Evolutionary conservation across 129 eudicot genomes (phyloP).

Genomic region (Ambrosia trifida): DNA sequence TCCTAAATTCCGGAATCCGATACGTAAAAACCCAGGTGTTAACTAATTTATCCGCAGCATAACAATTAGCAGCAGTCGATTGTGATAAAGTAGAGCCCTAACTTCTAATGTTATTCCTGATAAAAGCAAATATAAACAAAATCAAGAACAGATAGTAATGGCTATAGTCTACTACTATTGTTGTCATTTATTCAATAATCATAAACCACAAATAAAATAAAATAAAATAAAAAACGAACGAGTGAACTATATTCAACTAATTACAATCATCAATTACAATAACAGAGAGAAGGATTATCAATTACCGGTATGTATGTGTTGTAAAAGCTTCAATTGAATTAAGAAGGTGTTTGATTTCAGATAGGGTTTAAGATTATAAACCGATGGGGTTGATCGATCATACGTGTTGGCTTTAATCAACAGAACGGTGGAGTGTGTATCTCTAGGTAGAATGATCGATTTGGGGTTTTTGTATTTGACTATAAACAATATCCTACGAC

Average conservation of each 20-base stretch:
- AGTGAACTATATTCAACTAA: neutral
- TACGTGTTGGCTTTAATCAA: too few species aligned
- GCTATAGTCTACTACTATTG: neutral
- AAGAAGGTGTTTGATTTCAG: conserved; percentile 15
- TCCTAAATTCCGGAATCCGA: conserved; percentile 3
- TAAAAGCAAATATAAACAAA: neutral
- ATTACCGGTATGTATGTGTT: neutral
- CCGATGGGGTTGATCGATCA: conserved; percentile 6
- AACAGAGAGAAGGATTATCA: neutral
- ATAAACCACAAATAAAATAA: neutral
- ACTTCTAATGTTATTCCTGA: neutral
- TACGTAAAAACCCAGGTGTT: too few species aligned
- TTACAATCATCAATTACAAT: neutral
- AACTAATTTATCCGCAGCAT: neutral
- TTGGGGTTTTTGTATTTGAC: too few species aligned
- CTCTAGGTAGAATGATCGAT: neutral
- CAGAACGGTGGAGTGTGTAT: neutral
- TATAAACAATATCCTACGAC: too few species aligned
- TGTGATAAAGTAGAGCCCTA: neutral
- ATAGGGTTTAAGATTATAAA: conserved; percentile 20
- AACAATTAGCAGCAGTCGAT: too few species aligned
- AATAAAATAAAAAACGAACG: neutral
- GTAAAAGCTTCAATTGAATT: neutral
- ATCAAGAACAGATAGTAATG: conserved; percentile 3
- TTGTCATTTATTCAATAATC: too few species aligned